A percentile compares a stretch with the other conserved stretches of the same genome.
Conservation (phyloP, 345 rosid genomes). For the Bruguiera gymnorhiza region DNA sequence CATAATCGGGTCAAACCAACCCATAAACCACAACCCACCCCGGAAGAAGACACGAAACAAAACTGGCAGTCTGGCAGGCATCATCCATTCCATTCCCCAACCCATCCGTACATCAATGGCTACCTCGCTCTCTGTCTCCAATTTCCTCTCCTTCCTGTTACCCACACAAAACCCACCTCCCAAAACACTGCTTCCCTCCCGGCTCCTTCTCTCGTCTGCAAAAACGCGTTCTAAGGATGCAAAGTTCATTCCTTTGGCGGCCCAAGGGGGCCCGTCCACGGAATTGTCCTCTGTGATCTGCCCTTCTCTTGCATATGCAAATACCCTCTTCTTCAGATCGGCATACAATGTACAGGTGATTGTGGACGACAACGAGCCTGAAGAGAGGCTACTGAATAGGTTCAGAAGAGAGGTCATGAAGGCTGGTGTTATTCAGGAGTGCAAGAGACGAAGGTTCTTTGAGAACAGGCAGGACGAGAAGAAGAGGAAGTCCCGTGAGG, state of each 20-base stretch:
- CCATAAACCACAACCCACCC: neutral
- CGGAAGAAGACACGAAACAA: neutral
- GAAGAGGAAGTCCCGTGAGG: constrained; percentile 73
- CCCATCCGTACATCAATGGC: constrained; percentile 45
- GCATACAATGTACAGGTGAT: constrained; percentile 68
- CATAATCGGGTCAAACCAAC: neutral
- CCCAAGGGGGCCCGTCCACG: constrained; percentile 34
- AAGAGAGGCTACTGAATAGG: constrained; percentile 64
- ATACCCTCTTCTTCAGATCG: constrained; percentile 61
- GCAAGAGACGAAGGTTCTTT: constrained; percentile 55
- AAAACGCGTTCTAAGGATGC: neutral
- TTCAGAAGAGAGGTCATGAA: constrained; percentile 73
- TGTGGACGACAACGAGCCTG: constrained; percentile 71
- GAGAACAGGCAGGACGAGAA: constrained; percentile 77
- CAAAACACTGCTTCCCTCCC: constrained; percentile 1
- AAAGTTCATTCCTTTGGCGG: constrained; percentile 26
- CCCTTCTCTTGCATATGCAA: constrained; percentile 67
- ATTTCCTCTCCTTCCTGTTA: constrained; percentile 56
- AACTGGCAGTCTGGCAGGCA: neutral
- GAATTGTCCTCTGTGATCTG: constrained; percentile 60
- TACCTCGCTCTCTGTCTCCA: constrained; percentile 52
- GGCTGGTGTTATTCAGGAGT: constrained; percentile 80
- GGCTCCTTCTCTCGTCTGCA: constrained; percentile 6
- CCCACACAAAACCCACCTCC: constrained; percentile 38
- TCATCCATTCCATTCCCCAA: neutral